phyloP scores from a whole-genome alignment of 1,284 basidiomycete genomes.

The Cryptococcus sp. region DNA sequence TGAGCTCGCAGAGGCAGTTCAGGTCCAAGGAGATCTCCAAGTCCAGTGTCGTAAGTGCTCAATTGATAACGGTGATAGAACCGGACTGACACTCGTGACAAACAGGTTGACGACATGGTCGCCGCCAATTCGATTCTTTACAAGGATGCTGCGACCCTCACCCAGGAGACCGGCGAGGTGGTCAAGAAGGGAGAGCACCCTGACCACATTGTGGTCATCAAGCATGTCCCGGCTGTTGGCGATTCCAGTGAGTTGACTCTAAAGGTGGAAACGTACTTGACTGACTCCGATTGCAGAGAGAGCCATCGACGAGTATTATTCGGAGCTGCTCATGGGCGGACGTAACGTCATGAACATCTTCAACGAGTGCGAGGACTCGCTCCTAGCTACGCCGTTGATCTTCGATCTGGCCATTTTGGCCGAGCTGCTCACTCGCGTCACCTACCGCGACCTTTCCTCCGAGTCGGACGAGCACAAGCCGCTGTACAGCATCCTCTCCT shows the following conservation, averaged over 20 bases:
- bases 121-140: conserved; percentile 85
- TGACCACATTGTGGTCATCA: conserved; percentile 96
- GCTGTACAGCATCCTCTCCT: conserved; percentile 82
- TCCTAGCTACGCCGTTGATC: conserved; percentile 93
- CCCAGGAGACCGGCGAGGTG: conserved; percentile 59
- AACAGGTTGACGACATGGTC: conserved; percentile 86
- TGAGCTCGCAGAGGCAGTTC: conserved; percentile 92
- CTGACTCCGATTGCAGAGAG: conserved; percentile 51
- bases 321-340: conserved; percentile 69
- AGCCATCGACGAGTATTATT: conserved; percentile 98
- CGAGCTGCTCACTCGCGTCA: conserved; percentile 90
- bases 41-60: conserved; percentile 70
- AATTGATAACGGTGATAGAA: background rate
- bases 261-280: conserved; percentile 1
- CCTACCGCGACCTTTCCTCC: conserved; percentile 68
- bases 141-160: conserved; percentile 60
- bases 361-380: conserved; percentile 97
- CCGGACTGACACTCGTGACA: background rate
- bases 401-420: conserved; percentile 91
- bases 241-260: conserved; percentile 69
- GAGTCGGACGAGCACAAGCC: conserved; percentile 67
- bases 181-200: conserved; percentile 70
- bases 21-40: conserved; percentile 98
- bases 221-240: conserved; percentile 80
- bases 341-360: conserved; percentile 69